phyloP scores from a whole-genome alignment of 2,329 filamentous ascomycete genomes.

The Penicillium sp. region DNA sequence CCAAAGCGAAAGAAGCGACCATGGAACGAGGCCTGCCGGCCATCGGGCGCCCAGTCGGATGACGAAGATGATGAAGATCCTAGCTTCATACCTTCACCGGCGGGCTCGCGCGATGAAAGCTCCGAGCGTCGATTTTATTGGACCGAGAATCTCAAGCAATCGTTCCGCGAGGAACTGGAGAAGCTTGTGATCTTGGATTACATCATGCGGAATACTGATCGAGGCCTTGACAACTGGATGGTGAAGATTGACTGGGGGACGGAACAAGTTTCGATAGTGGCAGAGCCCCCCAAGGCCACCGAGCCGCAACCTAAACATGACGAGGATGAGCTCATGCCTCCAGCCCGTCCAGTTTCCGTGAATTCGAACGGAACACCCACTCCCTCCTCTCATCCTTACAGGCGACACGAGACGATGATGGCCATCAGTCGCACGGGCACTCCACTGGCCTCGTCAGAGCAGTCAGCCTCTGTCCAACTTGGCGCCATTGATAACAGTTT shows the following conservation, averaged over 20 bases:
- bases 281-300: conserved; percentile 74
- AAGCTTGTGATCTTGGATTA: conserved; percentile 97
- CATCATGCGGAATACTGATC: conserved; percentile 98
- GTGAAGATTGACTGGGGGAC: conserved; percentile 89
- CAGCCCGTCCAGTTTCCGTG: conserved; percentile 63
- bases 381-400: conserved; percentile 65
- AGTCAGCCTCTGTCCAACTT: conserved; percentile 67
- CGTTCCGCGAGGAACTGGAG: conserved; percentile 91
- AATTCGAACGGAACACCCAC: conserved; percentile 40
- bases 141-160: conserved; percentile 85
- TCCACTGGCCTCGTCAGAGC: conserved; percentile 47
- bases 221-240: conserved; percentile 99
- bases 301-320: conserved; percentile 47
- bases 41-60: conserved; percentile 60
- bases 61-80: conserved; percentile 62
- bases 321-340: conserved; percentile 51
- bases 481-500: conserved; percentile 97
- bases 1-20: conserved; percentile 68
- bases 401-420: conserved; percentile 80
- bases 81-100: conserved; percentile 42
- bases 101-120: conserved; percentile 48
- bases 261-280: conserved; percentile 80
- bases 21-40: conserved; percentile 83
- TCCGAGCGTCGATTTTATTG: conserved; percentile 67
- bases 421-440: conserved; percentile 62